Base-by-base conservation (phyloP, 2,329 filamentous ascomycete genomes). In the Elsinoe ampelina region DNA sequence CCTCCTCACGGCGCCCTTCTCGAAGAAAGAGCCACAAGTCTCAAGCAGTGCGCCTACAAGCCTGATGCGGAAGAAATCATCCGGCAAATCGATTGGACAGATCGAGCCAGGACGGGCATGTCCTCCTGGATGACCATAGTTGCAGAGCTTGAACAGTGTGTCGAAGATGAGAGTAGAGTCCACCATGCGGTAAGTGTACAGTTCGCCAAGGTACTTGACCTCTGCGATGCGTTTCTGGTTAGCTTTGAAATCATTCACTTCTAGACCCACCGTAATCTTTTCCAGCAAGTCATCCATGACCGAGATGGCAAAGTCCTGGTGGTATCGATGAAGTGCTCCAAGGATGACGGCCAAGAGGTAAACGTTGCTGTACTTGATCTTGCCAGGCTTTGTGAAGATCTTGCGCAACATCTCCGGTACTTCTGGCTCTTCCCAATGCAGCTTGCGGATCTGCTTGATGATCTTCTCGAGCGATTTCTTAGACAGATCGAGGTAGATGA, bases 151-250 rank as follows among this genome's bases (percentile, higher is more conserved):
- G 76, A 96, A 98, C 72, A 98, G 80, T 1, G 86, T 89, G 67
- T 98, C 93, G 65, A 98, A 98, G 54, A 98, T 86, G 20, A 97
- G 87, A 0, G 89, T 87, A 42, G 95, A 93, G 70, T 98, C 93
- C 36, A 98, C 81, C 82, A 98, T 89, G 58, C 93, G 87, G 69
- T 97, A 98, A 66, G 96, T 95, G 75, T 98, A 98, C 8, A 98
- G 80, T 71, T 98, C 93, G 19, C 89, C 91, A 4, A 98, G 78
- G 68, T 96, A 98, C 69, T 96, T 97, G 66, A 95, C 89, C 70
- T 97, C 92, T 2, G 95, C 89, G 60, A 98, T 85, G 19, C 93
- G 86, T 59, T 91, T 86, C 72, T 98, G 93, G 68, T 95, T 96
- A 73, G 90, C 95, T 66, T 95, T 91, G 78, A 96, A 98, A 68